Conservation (phyloP, 495 filamentous ascomycete genomes). For the Aspergillus conjunctus region DNA sequence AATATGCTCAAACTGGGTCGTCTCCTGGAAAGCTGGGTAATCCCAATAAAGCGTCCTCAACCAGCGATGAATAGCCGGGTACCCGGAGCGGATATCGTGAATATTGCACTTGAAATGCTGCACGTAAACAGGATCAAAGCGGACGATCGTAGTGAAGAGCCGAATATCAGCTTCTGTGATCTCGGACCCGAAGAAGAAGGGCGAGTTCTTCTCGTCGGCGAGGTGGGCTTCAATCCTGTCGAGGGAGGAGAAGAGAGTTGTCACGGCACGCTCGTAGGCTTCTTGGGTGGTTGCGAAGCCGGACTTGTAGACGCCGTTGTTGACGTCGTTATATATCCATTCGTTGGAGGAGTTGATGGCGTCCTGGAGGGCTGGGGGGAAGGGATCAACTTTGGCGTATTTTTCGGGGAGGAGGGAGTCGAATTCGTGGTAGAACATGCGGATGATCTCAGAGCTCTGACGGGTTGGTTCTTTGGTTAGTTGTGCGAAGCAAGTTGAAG, state of each 20-base stretch:
- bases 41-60: constrained; percentile 71
- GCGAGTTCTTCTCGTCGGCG: constrained; percentile 41
- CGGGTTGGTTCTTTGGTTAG: constrained; percentile 11
- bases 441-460: constrained; percentile 59
- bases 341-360: constrained; percentile 76
- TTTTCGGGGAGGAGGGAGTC: constrained; percentile 64
- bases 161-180: constrained; percentile 84
- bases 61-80: constrained; percentile 69
- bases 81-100: constrained; percentile 77
- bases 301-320: constrained; percentile 84
- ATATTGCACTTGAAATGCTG: constrained; percentile 96
- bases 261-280: constrained; percentile 72
- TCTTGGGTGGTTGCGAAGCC: constrained; percentile 75
- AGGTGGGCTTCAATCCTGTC: constrained; percentile 72
- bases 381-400: constrained; percentile 63
- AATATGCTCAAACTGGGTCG: constrained; percentile 71
- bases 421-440: constrained; percentile 74
- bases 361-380: constrained; percentile 57
- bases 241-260: constrained; percentile 68
- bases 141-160: constrained; percentile 78
- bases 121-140: constrained; percentile 88
- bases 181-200: constrained; percentile 66
- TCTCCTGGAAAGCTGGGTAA: constrained; percentile 59
- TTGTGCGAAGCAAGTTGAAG: not conserved
- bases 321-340: constrained; percentile 83